phyloP scores from a whole-genome alignment of 768 basidiomycete species.

The Mycena latifolia region DNA sequence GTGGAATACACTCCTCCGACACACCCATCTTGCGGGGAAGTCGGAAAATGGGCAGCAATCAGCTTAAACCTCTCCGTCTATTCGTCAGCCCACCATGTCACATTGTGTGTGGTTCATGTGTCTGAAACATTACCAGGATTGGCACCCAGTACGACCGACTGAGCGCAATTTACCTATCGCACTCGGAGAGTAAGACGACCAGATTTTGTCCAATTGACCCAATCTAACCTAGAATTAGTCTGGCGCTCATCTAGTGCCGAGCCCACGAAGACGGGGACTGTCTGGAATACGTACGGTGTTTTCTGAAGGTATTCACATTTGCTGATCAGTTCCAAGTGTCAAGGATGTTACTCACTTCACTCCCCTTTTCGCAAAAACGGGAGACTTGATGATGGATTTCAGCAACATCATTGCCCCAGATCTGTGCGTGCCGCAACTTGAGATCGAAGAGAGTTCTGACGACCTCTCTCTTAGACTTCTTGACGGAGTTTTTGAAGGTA shows the following conservation, averaged over 20 bases:
- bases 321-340: constrained; percentile 41
- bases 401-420: constrained; percentile 64
- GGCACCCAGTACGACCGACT: constrained; percentile 71
- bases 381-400: constrained; percentile 70
- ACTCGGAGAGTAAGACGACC: constrained; percentile 64
- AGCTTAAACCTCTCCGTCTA: constrained; percentile 70
- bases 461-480: constrained; percentile 37
- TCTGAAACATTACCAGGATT: constrained; percentile 42
- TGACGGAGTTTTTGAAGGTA: constrained; percentile 45
- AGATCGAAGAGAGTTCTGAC: background rate
- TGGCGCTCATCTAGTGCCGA: constrained; percentile 79
- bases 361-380: constrained; percentile 66
- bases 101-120: too few relatives aligned
- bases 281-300: constrained; percentile 64
- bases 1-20: constrained; percentile 60
- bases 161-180: constrained; percentile 65
- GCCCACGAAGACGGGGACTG: constrained; percentile 68
- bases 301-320: constrained; percentile 28
- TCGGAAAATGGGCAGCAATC: constrained; percentile 71
- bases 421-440: constrained; percentile 49
- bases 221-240: constrained; percentile 49
- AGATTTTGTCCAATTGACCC: background rate
- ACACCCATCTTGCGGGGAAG: constrained; percentile 58
- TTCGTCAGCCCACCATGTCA: constrained; percentile 44
- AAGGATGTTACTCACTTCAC: constrained; percentile 75